A percentile compares a stretch with the other conserved stretches of the same genome.
Evolutionary conservation across 139 green algal species (phyloP).

Genomic region (Trebouxia sp.): DNA sequence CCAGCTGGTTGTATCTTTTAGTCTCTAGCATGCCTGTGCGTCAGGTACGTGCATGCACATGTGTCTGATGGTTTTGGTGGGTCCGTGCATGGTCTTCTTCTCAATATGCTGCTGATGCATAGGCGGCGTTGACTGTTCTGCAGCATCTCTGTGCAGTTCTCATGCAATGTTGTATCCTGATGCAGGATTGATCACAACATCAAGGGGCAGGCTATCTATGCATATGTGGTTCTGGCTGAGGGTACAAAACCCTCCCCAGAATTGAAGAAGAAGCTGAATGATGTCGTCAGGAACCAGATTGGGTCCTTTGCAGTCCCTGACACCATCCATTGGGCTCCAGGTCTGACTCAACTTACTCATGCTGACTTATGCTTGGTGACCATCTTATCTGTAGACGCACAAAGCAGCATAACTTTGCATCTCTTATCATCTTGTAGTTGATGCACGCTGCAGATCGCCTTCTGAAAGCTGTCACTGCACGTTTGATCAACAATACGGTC

Average conservation of each 20-base stretch:
- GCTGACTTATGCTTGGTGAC: no score
- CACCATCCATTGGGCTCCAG: slow-evolving; percentile 92
- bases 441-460: no score
- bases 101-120: no score
- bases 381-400: no score
- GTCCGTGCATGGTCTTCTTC: no score
- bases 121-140: no score
- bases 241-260: slow-evolving; percentile 31
- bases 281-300: slow-evolving; percentile 55
- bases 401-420: no score
- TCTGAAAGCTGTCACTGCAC: no score
- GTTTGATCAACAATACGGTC: neutral
- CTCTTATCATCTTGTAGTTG: no score
- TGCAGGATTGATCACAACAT: slow-evolving; percentile 82
- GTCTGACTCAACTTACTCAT: neutral
- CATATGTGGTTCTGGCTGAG: slow-evolving; percentile 84
- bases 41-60: no score
- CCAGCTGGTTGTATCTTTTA: neutral
- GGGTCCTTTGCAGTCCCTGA: slow-evolving; percentile 93
- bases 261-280: slow-evolving; percentile 66
- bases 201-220: slow-evolving; percentile 96
- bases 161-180: neutral
- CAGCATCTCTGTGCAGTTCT: no score
- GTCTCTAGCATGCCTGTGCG: neutral
- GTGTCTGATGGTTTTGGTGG: no score